A percentile compares a stretch with the other conserved stretches of the same genome.
These are phyloP conservation scores for Talaromyces thailandensis DNA, from an alignment of 495 filamentous ascomycete genomes.

Conservation along the genomic window DNA sequence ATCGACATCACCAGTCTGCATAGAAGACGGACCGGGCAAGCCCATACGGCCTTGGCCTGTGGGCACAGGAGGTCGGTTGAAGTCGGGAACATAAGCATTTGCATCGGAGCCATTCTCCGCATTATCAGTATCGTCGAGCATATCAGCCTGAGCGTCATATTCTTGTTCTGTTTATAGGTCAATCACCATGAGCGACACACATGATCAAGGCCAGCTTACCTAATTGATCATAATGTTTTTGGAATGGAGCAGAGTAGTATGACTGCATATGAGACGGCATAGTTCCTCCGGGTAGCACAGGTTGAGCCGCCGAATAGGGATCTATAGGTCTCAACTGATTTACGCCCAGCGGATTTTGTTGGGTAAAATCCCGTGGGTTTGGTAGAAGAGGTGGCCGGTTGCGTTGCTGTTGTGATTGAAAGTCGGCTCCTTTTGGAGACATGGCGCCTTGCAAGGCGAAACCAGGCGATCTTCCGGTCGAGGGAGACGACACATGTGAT, in stretches of 20 bases:
- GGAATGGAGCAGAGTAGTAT: slow-evolving; percentile 82
- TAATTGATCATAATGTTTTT: slow-evolving; percentile 94
- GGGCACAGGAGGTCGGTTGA: slow-evolving; percentile 36
- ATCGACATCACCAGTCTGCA: slow-evolving; percentile 23
- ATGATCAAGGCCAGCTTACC: slow-evolving; percentile 70
- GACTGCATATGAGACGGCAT: slow-evolving; percentile 30
- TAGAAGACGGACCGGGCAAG: slow-evolving; percentile 24
- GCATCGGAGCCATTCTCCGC: slow-evolving; percentile 59
- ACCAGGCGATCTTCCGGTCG: slow-evolving; percentile 59
- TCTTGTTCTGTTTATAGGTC: slow-evolving; percentile 76
- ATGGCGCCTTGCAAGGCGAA: slow-evolving; percentile 61
- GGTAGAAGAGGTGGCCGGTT: slow-evolving; percentile 42
- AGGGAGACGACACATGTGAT: slow-evolving; percentile 74
- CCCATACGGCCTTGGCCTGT: slow-evolving; percentile 30
- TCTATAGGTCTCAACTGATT: slow-evolving; percentile 30
- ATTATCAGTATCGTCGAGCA: slow-evolving; percentile 75
- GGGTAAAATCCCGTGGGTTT: slow-evolving; percentile 31
- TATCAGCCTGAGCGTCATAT: slow-evolving; percentile 93
- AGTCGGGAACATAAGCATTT: slow-evolving; percentile 55
- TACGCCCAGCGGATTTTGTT: slow-evolving; percentile 35
- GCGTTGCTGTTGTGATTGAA: slow-evolving; percentile 38
- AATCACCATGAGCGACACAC: slow-evolving; percentile 13
- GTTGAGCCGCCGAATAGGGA: slow-evolving; percentile 14
- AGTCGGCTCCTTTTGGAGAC: slow-evolving; percentile 59
- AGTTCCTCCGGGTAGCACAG: slow-evolving; percentile 17